Evolutionary conservation across 768 basidiomycete species (phyloP), one percentile per base, ranked within the genome.

Genomic region (Pisolithus orientalis): DNA sequence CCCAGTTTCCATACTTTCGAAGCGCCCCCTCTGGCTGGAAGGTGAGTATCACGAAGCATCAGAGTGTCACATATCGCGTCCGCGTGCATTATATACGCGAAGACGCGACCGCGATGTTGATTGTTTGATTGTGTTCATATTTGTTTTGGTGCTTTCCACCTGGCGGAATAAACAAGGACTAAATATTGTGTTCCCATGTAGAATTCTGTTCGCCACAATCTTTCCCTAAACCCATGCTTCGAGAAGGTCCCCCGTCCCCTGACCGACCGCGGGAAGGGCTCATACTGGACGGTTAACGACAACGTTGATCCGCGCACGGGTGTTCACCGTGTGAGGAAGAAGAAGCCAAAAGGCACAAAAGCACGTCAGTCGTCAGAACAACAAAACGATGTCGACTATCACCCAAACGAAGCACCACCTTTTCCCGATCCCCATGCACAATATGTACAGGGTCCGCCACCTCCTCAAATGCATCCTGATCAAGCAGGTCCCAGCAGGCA

Each of bases 211-310:
- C 85, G 90, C 45, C 90, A 93, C 68, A 93, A 93, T 61, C 79
- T 93, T 25, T 93, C 90, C 6, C 76, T 93, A 55, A 93, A 93
- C 59, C 90, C 90, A 48, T 93, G 89, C 63, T 93, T 93, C 61
- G 88, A 91, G 70, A 93, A 93, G 69, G 87, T 92, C 5, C 85
- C 90, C 3, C 86, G 90, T n/a, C 90, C 90, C 11, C 79, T 93
- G 58, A 93, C 90, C 6, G 90, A 93, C 62, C 84, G 90, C 48
- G 90, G 90, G 49, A 93, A 93, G 62, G 90, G 90, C 21, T 91
- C 88, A 0, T 93, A 92, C 63, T 93, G 90, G 90, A 91, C 89
- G 0, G 90, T 93, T 56, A 90, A 92, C 61, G 89, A 92, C 61
- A 87, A 87, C 60, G 87, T 92, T 42, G 89, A 92, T 62, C 89